Evolutionary conservation across 495 filamentous ascomycete species (phyloP).

Genomic region (Xylaria curta): DNA sequence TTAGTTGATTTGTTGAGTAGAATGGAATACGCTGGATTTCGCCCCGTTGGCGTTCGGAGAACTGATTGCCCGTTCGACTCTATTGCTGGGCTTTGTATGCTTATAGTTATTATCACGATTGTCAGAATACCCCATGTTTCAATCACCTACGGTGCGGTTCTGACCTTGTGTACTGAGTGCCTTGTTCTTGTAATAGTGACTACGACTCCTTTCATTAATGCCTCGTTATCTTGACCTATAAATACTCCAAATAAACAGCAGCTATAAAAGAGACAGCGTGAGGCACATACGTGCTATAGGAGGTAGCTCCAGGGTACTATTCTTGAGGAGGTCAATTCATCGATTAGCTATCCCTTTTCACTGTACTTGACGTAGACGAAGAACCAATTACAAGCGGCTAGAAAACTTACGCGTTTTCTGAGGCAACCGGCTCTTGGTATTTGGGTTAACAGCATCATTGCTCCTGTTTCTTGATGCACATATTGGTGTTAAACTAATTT

Average conservation of each 20-base stretch:
- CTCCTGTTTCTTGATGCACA: neutral
- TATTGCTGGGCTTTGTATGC: neutral
- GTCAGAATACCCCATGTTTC: neutral
- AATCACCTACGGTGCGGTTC: neutral
- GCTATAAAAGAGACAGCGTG: neutral
- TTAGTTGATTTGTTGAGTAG: neutral
- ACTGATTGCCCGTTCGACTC: neutral
- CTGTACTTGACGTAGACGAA: neutral
- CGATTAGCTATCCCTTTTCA: neutral
- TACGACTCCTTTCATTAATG: neutral
- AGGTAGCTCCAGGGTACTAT: neutral
- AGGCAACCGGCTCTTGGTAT: neutral
- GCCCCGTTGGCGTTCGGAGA: slow-evolving; percentile 10
- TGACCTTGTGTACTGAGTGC: neutral
- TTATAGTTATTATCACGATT: neutral
- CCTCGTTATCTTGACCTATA: neutral
- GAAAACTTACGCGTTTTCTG: neutral
- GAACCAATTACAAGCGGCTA: neutral
- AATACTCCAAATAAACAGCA: neutral
- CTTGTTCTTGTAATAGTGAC: neutral
- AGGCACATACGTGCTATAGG: neutral
- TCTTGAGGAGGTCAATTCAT: neutral
- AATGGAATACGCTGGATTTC: slow-evolving; percentile 5
- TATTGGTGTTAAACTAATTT: neutral
- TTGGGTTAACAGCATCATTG: neutral